Evolutionary conservation across 192 early-diverging fungal species (phyloP).

Genomic region (Phycomyces nitens): DNA sequence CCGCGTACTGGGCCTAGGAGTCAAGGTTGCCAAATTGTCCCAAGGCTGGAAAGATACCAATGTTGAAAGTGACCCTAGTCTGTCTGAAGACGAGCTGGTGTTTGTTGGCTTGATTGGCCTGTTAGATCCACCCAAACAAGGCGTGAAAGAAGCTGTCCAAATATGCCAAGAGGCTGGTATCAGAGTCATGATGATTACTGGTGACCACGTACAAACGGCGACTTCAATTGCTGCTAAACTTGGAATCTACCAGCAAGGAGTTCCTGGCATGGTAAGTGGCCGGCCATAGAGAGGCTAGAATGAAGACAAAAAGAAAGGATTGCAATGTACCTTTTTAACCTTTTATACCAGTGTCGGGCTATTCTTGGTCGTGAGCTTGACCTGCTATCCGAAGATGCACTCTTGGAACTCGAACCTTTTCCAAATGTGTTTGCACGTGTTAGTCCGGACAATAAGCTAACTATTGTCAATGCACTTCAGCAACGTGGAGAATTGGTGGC

Average conservation of each 20-base stretch:
- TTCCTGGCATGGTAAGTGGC: conserved; percentile 40
- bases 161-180: conserved; percentile 91
- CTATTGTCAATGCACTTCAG: conserved; percentile 91
- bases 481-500: conserved; percentile 69
- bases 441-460: conserved; percentile 94
- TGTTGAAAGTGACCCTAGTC: conserved; percentile 34
- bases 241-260: conserved; percentile 73
- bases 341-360: conserved; percentile 31
- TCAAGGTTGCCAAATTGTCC: conserved; percentile 50
- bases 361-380: conserved; percentile 91
- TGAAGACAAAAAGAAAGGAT: not conserved
- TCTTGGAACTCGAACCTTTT: conserved; percentile 77
- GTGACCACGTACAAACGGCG: conserved; percentile 92
- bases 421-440: conserved; percentile 97
- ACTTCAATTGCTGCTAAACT: conserved; percentile 88
- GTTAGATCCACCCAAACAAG: conserved; percentile 86
- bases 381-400: conserved; percentile 84
- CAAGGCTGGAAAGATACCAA: conserved; percentile 22
- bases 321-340: not conserved
- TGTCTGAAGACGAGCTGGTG: conserved; percentile 59
- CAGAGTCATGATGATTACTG: conserved; percentile 96
- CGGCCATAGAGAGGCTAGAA: no score
- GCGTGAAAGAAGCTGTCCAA: conserved; percentile 76
- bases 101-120: conserved; percentile 92
- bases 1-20: conserved; percentile 85